A percentile compares a stretch with the other conserved stretches of the same genome.
Conservation (phyloP, 225 moss, liverwort and hornwort species). For the Straminergon stramineum region DNA sequence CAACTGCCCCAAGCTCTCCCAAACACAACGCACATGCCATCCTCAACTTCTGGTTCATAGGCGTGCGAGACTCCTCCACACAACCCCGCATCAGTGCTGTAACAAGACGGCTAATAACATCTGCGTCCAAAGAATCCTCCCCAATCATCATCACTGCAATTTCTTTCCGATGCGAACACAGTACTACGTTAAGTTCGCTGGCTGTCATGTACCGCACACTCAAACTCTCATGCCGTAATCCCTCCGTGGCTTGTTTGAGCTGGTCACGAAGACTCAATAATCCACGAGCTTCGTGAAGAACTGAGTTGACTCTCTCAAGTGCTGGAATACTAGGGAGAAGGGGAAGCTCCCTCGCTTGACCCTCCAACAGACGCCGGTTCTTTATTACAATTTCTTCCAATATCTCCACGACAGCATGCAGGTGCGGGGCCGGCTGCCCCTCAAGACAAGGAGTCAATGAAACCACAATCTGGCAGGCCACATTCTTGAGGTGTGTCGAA, state of each 20-base stretch:
- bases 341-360: constrained; percentile 86
- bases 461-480: constrained; percentile 97
- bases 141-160: constrained; percentile 84
- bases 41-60: constrained; percentile 81
- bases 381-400: constrained; percentile 88
- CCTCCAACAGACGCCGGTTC: constrained; percentile 63
- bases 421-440: constrained; percentile 59
- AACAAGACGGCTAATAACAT: constrained; percentile 70
- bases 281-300: constrained; percentile 87
- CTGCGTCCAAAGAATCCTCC: constrained; percentile 69
- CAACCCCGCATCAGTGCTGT: constrained; percentile 85
- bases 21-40: constrained; percentile 97
- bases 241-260: constrained; percentile 82
- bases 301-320: constrained; percentile 69
- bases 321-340: constrained; percentile 84
- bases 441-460: constrained; percentile 92
- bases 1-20: constrained; percentile 98
- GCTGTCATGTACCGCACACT: constrained; percentile 98
- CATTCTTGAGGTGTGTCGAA: constrained; percentile 74
- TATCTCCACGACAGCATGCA: constrained; percentile 73
- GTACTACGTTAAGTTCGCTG: constrained; percentile 74
- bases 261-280: constrained; percentile 80
- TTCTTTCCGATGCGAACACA: constrained; percentile 76
- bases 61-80: constrained; percentile 91
- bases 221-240: constrained; percentile 84